phyloP scores from a whole-genome alignment of 2,329 filamentous ascomycete genomes.

The Rhynchosporium secalis region DNA sequence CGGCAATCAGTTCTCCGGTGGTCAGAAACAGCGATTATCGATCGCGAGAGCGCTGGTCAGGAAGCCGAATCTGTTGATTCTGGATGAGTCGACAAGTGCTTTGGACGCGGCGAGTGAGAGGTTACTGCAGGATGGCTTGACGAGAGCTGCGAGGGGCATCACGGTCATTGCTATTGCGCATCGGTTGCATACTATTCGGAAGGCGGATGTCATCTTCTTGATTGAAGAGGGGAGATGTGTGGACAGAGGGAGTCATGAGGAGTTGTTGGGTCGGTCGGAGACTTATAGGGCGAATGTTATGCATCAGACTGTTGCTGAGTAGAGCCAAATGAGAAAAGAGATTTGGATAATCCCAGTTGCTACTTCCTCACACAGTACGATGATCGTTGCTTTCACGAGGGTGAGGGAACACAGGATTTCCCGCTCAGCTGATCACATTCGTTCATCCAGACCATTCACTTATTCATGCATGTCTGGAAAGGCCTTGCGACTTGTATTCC shows the following conservation, averaged over 20 bases:
- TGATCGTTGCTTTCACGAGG: too few relatives aligned
- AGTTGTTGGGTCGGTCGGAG: conserved; percentile 52
- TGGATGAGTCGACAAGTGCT: conserved; percentile 81
- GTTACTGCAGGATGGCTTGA: conserved; percentile 65
- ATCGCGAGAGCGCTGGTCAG: conserved; percentile 77
- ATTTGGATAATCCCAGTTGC: too few relatives aligned
- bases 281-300: conserved; percentile 52
- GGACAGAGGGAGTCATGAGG: conserved; percentile 54
- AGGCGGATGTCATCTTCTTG: conserved; percentile 59
- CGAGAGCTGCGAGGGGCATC: conserved; percentile 53
- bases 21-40: conserved; percentile 74
- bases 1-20: conserved; percentile 72
- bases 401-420: too few relatives aligned
- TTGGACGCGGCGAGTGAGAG: conserved; percentile 71
- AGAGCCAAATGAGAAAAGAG: not conserved
- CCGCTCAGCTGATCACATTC: too few relatives aligned
- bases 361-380: too few relatives aligned
- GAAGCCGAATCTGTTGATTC: conserved; percentile 68
- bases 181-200: conserved; percentile 55
- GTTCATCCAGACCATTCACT: too few relatives aligned
- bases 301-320: conserved; percentile 43
- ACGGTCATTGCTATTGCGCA: conserved; percentile 62
- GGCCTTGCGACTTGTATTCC: too few relatives aligned
- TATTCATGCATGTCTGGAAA: too few relatives aligned
- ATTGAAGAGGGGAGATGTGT: conserved; percentile 54